Base-by-base conservation (phyloP, 176 grass and related monocot species). In the Oryza officinalis region DNA sequence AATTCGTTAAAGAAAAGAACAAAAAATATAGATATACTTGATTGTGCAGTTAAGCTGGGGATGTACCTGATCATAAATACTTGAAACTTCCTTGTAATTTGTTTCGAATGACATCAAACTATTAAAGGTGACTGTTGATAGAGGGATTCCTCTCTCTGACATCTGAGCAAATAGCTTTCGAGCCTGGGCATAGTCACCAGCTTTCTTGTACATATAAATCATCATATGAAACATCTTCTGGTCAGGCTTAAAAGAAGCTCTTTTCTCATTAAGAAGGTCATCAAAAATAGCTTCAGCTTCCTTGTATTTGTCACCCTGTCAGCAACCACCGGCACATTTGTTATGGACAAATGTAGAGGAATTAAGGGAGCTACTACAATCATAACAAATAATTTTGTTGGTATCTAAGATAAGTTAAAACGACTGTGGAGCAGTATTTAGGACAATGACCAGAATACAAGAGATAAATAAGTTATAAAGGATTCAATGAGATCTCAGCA, bases 191-290 rank as follows among this genome's bases (percentile, higher is more conserved):
- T 90, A 90, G 60, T 98, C 89, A 43, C 89, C 93, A 50, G 93
- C 89, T 86, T 98, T 95, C 83, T 90, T 95, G 74, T 93, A 92
- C 96, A 95, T 95, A 76, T 95, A 98, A 70, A 98, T 98, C 93
- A 98, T 95, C 96, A 94, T 95, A 86, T 95, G 96, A 79, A 95
- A 98, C 91, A 94, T 98, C 80, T 95, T 95, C 89, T 95, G 96
- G 69, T 98, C 96, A 83, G 96, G 93, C 79, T 94, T 98, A 71
- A 95, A 98, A 44, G 79, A 70, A 80, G 78, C 27, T 67, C 89
- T 94, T 79, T 95, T 86, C 80, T 93, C 89, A 28, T 85, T 95
- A 45, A 95, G 82, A 88, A 98, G 90, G 69, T 87, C 87, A 59
- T 98, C 81, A 71, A 95, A 98, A 87, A 92, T 87, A 85, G 80